Conservation (phyloP, 2,329 filamentous ascomycete genomes). For the Nemania sp. region DNA sequence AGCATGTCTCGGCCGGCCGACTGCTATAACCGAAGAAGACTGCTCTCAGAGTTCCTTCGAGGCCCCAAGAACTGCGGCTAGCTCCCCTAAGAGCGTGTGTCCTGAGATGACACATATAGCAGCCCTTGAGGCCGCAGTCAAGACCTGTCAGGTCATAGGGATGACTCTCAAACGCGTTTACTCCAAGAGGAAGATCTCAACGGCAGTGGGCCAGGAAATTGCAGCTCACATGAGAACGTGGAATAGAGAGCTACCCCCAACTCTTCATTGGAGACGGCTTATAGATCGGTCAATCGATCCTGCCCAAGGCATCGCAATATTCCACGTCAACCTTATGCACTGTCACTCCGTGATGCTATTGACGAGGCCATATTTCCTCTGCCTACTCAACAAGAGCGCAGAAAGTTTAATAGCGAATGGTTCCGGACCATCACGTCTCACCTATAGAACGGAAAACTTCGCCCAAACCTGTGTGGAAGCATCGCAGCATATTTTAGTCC, state of each 20-base stretch:
- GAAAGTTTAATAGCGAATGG: constrained; percentile 39
- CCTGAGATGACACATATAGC: constrained; percentile 38
- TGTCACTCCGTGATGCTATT: constrained; percentile 66
- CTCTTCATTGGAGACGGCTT: constrained; percentile 57
- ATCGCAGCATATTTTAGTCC: constrained; percentile 54
- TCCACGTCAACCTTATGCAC: constrained; percentile 66
- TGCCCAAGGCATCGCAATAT: constrained; percentile 60
- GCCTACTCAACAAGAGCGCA: constrained; percentile 53
- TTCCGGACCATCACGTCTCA: constrained; percentile 38
- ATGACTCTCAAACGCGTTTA: constrained; percentile 64
- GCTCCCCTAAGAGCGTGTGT: constrained; percentile 19
- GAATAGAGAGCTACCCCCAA: constrained; percentile 52
- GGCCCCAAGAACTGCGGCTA: constrained; percentile 6
- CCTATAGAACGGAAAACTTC: constrained; percentile 49
- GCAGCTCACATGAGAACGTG: constrained; percentile 57
- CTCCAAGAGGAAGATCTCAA: constrained; percentile 62
- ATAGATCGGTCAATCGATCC: constrained; percentile 46
- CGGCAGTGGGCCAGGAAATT: constrained; percentile 60
- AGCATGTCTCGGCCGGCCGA: constrained; percentile 64
- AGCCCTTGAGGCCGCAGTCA: constrained; percentile 58
- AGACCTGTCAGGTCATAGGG: constrained; percentile 62
- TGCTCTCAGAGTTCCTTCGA: constrained; percentile 57
- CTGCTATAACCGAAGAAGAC: constrained; percentile 64
- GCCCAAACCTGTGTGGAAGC: constrained; percentile 57
- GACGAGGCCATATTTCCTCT: constrained; percentile 67